phyloP scores from a whole-genome alignment of 106 monocot genomes.

The Posidonia australis region DNA sequence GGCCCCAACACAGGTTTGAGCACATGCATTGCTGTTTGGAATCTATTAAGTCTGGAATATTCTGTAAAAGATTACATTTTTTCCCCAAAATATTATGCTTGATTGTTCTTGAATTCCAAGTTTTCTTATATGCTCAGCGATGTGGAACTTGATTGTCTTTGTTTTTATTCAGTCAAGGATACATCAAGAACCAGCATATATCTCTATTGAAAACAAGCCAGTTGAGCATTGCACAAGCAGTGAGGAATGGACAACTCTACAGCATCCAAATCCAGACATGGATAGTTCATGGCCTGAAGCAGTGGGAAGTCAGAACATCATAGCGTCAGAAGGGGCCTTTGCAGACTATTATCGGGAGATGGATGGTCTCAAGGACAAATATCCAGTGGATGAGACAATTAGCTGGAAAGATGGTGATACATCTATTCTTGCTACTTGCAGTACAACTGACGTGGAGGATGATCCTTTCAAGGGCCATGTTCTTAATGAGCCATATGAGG shows the following conservation, averaged over 20 bases:
- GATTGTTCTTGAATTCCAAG: too few species aligned
- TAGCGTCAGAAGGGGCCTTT: slow-evolving; percentile 17
- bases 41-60: too few species aligned
- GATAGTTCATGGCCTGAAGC: slow-evolving; percentile 1
- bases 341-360: slow-evolving; percentile 46
- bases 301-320: slow-evolving; percentile 7
- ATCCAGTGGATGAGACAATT: slow-evolving; percentile 25
- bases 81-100: too few species aligned
- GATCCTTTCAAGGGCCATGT: slow-evolving; percentile 44
- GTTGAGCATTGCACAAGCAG: slow-evolving; percentile 10
- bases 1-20: too few species aligned
- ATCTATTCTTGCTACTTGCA: slow-evolving; percentile 89
- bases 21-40: too few species aligned
- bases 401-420: slow-evolving; percentile 49
- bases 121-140: too few species aligned
- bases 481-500: slow-evolving; percentile 27
- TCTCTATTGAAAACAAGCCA: slow-evolving; percentile 10
- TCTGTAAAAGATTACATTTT: too few species aligned
- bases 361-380: slow-evolving; percentile 41
- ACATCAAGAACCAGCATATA: slow-evolving; percentile 9
- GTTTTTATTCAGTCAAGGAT: too few species aligned
- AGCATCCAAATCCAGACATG: too few species aligned
- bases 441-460: slow-evolving; percentile 60
- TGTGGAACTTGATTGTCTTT: too few species aligned
- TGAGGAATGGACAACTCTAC: slow-evolving; percentile 11